Evolutionary conservation across 1,284 basidiomycete genomes (phyloP).

Genomic region (Termitomyces sp.): DNA sequence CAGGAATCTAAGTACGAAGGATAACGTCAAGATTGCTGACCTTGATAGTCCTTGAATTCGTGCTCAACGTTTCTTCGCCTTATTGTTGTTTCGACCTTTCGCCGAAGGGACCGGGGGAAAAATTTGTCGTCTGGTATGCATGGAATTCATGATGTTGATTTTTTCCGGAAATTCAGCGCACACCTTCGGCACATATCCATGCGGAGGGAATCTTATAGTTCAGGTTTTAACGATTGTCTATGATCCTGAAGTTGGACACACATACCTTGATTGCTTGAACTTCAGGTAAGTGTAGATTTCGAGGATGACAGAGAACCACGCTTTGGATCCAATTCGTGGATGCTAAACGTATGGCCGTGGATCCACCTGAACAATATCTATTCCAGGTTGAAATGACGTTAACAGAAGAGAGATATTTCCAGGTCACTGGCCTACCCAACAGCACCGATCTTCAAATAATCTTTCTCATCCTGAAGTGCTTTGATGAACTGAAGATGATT

Average conservation of each 20-base stretch:
- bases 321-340: conserved; percentile 38
- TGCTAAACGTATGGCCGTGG: conserved; percentile 37
- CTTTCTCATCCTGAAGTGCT: conserved; percentile 44
- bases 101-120: conserved; percentile 37
- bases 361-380: conserved; percentile 63
- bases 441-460: conserved; percentile 55
- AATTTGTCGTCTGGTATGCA: conserved; percentile 42
- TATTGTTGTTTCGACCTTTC: conserved; percentile 40
- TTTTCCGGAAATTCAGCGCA: background rate
- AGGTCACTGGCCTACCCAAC: conserved; percentile 42
- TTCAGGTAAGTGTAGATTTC: conserved; percentile 31
- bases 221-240: background rate
- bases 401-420: background rate
- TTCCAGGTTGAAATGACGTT: background rate
- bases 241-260: background rate
- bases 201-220: conserved; percentile 37
- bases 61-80: conserved; percentile 41
- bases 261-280: conserved; percentile 40
- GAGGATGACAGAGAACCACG: conserved; percentile 57
- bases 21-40: conserved; percentile 23
- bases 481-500: conserved; percentile 39
- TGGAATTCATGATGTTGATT: background rate
- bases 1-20: background rate
- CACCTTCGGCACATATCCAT: conserved; percentile 58
- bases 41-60: conserved; percentile 54